Base-by-base conservation (phyloP, 2,329 filamentous ascomycete genomes). In the Cladosporium sp. region DNA sequence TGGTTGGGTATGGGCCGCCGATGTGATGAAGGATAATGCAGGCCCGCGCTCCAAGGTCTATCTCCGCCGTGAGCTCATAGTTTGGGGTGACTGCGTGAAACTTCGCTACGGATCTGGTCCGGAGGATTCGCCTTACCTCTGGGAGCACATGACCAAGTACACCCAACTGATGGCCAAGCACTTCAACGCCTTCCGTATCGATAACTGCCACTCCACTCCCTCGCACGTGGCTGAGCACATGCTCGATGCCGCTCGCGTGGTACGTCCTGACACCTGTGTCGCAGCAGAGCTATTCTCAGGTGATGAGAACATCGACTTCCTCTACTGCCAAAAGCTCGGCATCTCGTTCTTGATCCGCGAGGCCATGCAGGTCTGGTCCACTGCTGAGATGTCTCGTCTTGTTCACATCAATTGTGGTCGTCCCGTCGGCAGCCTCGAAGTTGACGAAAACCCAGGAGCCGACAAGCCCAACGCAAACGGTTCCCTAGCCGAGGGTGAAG, bases 71-170 rank as follows among this genome's bases (percentile, higher is more conserved):
- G 93, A 99, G 78, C 92, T 99, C 67, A 98, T 99, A 71, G 91
- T 97, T 33, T 99, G 95, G 95, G 93, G 94, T 16, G 95, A 99
- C 76, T 99, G 96, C 76, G 95, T 98, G 68, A 99, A 99, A 82
- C 85, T 99, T 62, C 89, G 95, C 21, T 99, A 98, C 75, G 95
- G 95, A 37, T 84, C 82, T 29, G 84, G 88, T 0, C 91, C 90
- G 0, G 80, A 93, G 62, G 95, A 98, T 76, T 98, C 90, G 72
- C 94, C 95, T 0, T 99, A 88, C 82, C 82, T 99, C 10, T 99
- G 95, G 95, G 88, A 97, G 10, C 92, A 92, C 76, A 99, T 99
- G 93, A 91, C 91, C 44, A 88, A 90, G 71, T 99, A 99, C 76
- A 96, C 93, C 4, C 88, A 90, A 44, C 85, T 95, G 75, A 89